These are phyloP conservation scores for Rheum nobile DNA, from an alignment of 148 eudicot species.

Conservation along the genomic window DNA sequence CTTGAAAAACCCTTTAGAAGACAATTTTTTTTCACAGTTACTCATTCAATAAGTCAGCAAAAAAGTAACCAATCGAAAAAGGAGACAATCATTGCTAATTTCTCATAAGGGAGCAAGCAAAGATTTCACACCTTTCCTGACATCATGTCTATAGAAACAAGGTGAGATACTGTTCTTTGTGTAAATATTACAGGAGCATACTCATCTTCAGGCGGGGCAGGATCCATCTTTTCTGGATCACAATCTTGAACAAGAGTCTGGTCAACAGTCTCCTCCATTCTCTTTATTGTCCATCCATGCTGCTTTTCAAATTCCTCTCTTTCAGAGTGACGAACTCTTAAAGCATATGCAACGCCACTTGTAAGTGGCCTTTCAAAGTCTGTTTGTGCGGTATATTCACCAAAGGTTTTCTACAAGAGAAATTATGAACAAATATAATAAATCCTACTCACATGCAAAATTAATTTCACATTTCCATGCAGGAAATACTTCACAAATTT, in stretches of 20 bases:
- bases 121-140: constrained; percentile 66
- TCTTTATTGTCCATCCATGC: constrained; percentile 90
- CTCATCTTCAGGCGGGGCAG: constrained; percentile 77
- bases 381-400: constrained; percentile 74
- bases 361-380: constrained; percentile 94
- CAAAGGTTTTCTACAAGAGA: constrained; percentile 59
- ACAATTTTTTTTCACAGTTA: not conserved
- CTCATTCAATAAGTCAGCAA: not conserved
- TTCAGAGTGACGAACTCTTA: constrained; percentile 64
- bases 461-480: not conserved
- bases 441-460: not conserved
- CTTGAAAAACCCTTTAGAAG: not conserved
- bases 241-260: constrained; percentile 71
- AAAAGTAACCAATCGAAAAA: not conserved
- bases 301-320: constrained; percentile 65
- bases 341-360: constrained; percentile 94
- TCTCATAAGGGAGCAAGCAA: not conserved
- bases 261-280: constrained; percentile 77
- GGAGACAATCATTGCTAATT: not conserved
- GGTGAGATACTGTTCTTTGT: constrained; percentile 83
- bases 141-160: constrained; percentile 94
- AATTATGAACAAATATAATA: not conserved
- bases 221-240: constrained; percentile 57
- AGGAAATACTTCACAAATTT: not conserved
- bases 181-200: constrained; percentile 93